A percentile compares a stretch with the other conserved stretches of the same genome.
phyloP scores from a whole-genome alignment of 345 rosid genomes.

The Hibiscus syriacus region DNA sequence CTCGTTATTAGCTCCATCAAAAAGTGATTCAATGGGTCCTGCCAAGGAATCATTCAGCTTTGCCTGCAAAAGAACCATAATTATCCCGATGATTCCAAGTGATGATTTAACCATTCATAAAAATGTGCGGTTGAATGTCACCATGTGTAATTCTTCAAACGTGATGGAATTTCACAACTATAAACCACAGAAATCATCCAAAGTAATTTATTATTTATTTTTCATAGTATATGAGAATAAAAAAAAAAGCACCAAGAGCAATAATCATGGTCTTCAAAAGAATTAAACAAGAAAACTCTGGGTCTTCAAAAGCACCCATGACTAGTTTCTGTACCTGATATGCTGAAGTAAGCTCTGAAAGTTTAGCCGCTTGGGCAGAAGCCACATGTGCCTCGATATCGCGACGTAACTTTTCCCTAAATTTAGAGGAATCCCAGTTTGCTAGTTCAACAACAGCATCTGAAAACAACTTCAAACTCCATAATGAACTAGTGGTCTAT shows the following conservation, averaged over 20 bases:
- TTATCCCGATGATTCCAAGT: constrained; percentile 13
- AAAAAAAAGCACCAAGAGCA: not conserved
- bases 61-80: constrained; percentile 38
- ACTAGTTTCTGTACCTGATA: constrained; percentile 56
- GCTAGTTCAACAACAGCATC: constrained; percentile 84
- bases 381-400: constrained; percentile 83
- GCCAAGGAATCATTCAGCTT: constrained; percentile 61
- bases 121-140: not conserved
- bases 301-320: not conserved
- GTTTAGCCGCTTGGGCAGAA: constrained; percentile 69
- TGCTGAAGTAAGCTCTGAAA: constrained; percentile 61
- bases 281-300: not conserved
- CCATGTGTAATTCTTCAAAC: not conserved
- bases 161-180: not conserved
- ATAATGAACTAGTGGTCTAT: not conserved
- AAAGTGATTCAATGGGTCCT: constrained; percentile 84
- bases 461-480: constrained; percentile 20
- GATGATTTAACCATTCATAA: not conserved
- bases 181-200: not conserved
- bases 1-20: constrained; percentile 73
- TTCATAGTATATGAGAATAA: not conserved
- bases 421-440: constrained; percentile 83
- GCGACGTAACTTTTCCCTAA: constrained; percentile 67
- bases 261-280: not conserved
- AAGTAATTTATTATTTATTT: not conserved